A percentile compares a stretch with the other conserved stretches of the same genome.
phyloP scores from a whole-genome alignment of 2,329 filamentous ascomycete genomes.

The Nothomitra cinnamomea region DNA sequence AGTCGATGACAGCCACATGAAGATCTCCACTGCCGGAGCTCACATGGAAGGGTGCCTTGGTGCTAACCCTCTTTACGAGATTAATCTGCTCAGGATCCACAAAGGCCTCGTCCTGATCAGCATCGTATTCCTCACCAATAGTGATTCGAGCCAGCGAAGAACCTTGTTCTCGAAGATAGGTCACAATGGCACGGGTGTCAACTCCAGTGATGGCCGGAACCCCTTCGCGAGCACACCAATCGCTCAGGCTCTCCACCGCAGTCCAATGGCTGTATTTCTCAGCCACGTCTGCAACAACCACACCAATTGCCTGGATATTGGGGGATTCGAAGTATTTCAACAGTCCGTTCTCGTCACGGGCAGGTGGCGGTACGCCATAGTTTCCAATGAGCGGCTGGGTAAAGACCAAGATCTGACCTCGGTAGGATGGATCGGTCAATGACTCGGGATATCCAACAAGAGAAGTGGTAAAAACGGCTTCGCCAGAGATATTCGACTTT shows the following conservation, averaged over 20 bases:
- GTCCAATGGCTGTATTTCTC: conserved; percentile 97
- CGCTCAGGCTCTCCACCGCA: conserved; percentile 77
- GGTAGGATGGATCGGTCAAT: conserved; percentile 51
- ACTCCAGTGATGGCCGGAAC: conserved; percentile 93
- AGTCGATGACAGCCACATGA: conserved; percentile 91
- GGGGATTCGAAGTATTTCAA: conserved; percentile 97
- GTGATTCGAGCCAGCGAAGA: conserved; percentile 90
- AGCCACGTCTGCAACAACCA: conserved; percentile 90
- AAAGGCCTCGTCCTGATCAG: conserved; percentile 92
- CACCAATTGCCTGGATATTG: conserved; percentile 88
- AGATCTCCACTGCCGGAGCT: conserved; percentile 66
- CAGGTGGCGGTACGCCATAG: conserved; percentile 83
- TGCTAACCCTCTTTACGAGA: conserved; percentile 88
- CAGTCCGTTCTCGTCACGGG: conserved; percentile 74
- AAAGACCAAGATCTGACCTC: conserved; percentile 91
- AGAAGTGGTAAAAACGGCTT: conserved; percentile 97
- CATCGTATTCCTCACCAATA: conserved; percentile 94
- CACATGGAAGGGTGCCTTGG: conserved; percentile 94
- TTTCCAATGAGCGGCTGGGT: conserved; percentile 96
- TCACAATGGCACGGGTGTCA: conserved; percentile 93
- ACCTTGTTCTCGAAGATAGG: conserved; percentile 85
- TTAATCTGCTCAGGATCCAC: conserved; percentile 94
- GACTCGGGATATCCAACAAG: conserved; percentile 96
- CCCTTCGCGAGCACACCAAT: conserved; percentile 94
- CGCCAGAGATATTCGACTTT: conserved; percentile 89